Evolutionary conservation across 305 asterid species (phyloP), one percentile per base, ranked within the genome.

Genomic region (Lippia alba): DNA sequence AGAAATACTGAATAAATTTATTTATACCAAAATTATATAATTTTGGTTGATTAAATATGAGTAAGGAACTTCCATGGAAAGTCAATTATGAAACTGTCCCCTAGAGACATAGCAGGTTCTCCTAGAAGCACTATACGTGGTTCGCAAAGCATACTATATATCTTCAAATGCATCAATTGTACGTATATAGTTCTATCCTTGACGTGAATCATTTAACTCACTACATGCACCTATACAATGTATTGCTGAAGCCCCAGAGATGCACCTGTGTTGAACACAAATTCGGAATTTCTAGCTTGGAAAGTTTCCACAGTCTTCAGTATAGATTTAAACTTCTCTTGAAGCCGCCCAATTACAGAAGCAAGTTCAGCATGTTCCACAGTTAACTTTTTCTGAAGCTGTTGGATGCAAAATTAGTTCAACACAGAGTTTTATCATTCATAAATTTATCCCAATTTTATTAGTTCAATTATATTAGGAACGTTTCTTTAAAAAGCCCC

Each of bases 241-340:
- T 12, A 20, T 16, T 19, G 41, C 58, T 45, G 40, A 54, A 69
- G 40, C 70, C 59, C 65, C 67, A 67, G 41, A 19, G 18, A 69
- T 39, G 55, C 60, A 94, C 97, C 97, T 82, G 97, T 94, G 84
- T 80, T 91, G 76, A 90, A 94, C 49, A 91, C 74, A 78, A 82
- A 80, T 66, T 94, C 99, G 4, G 99, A 90, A 78, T 91, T 91
- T 72, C 56, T 91, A 58, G 89, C 73, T 71, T 94, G 99, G 74
- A 87, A 88, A 68, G 53, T 10, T 70, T 84, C 94, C 83, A 91
- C 66, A 60, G 76, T 74, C 76, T 82, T 80, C 79, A 91, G 75
- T 3, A 91, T 76, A 71, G 75, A 77, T 64, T 67, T 77, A 62
- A 94, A 81, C 67, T 87, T 94, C 66, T 81, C 90, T 67, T 76